phyloP scores from a whole-genome alignment of 148 eudicot genomes.

The Amaranthus cruentus region DNA sequence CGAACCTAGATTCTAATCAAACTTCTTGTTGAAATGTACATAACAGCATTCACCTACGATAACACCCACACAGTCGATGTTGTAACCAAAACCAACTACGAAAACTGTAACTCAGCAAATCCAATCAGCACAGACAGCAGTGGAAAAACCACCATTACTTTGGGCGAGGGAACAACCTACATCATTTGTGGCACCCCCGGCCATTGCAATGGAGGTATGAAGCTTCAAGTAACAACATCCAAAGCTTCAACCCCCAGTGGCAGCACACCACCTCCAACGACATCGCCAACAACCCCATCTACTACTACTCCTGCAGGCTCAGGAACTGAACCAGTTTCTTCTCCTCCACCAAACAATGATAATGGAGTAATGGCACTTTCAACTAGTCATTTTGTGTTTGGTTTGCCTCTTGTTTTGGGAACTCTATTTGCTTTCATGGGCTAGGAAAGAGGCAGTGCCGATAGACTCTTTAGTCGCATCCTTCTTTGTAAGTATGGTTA shows the following conservation, averaged over 20 bases:
- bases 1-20: neutral
- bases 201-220: constrained; percentile 27
- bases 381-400: constrained; percentile 4
- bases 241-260: neutral
- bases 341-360: constrained; percentile 8
- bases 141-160: constrained; percentile 19
- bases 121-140: constrained; percentile 3
- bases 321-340: no score
- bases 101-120: constrained; percentile 10
- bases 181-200: constrained; percentile 27
- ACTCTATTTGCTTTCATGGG: constrained; percentile 23
- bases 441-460: constrained; percentile 40
- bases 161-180: constrained; percentile 26
- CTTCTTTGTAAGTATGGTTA: no score
- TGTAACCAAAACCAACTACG: constrained; percentile 23
- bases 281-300: neutral
- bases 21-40: neutral
- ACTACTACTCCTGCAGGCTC: constrained; percentile 6
- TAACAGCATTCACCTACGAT: constrained; percentile 25
- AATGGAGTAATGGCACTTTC: constrained; percentile 13
- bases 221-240: constrained; percentile 24
- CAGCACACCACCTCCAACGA: constrained; percentile 6
- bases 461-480: neutral
- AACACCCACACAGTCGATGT: constrained; percentile 18
- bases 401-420: constrained; percentile 19